Conservation (phyloP, 139 green algal genomes). For the Zygnema circumcarinatum region DNA sequence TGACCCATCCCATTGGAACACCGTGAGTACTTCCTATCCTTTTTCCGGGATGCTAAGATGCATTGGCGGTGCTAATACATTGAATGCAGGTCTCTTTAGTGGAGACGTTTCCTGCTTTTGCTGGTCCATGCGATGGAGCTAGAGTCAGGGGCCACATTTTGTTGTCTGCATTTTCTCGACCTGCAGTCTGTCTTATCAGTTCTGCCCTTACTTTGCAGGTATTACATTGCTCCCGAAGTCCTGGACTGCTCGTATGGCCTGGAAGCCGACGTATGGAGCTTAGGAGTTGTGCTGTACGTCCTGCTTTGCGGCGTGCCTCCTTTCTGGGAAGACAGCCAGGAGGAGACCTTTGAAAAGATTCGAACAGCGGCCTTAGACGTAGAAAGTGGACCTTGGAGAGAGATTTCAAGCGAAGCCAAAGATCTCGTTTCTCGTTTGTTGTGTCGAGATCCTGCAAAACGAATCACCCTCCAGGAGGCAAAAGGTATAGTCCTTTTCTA, state of each 20-base stretch:
- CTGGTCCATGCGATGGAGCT: too few species aligned
- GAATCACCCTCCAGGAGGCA: slow-evolving; percentile 17
- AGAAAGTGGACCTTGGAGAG: slow-evolving; percentile 1
- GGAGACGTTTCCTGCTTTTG: too few species aligned
- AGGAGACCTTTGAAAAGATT: slow-evolving; percentile 12
- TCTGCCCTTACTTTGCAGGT: not conserved
- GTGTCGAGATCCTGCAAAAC: not conserved
- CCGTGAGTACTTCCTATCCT: slow-evolving; percentile 44
- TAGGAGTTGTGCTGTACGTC: slow-evolving; percentile 81
- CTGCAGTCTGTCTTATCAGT: not conserved
- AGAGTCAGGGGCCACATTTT: too few species aligned
- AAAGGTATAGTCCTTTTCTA: too few species aligned
- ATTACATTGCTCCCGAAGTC: slow-evolving; percentile 89
- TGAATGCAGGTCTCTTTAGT: not conserved
- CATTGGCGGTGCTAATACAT: not conserved
- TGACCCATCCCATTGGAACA: slow-evolving; percentile 68
- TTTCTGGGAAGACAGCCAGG: slow-evolving; percentile 33
- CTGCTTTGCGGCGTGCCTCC: slow-evolving; percentile 35
- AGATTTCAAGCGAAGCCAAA: slow-evolving; percentile 6
- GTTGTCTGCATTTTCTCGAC: not conserved
- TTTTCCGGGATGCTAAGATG: not conserved
- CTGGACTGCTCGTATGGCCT: slow-evolving; percentile 74
- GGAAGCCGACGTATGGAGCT: slow-evolving; percentile 81
- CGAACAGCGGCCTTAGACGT: not conserved
- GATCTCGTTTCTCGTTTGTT: slow-evolving; percentile 10